phyloP scores from a whole-genome alignment of 129 eudicot genomes.

The Tanacetum coccineum region DNA sequence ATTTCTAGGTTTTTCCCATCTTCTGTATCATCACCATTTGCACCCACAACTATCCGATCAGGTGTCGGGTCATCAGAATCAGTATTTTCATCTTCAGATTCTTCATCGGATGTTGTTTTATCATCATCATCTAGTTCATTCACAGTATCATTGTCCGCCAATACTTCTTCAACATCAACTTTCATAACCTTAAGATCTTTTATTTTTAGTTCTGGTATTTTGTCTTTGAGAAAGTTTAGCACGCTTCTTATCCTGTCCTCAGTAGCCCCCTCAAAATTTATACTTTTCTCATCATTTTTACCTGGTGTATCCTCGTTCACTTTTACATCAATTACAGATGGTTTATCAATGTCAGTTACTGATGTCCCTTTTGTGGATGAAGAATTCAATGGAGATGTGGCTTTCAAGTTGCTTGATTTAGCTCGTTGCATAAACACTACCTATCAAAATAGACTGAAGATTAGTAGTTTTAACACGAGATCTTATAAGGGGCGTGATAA shows the following conservation, averaged over 20 bases:
- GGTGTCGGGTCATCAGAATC: slow-evolving; percentile 33
- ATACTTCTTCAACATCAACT: slow-evolving; percentile 52
- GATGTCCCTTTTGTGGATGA: slow-evolving; percentile 64
- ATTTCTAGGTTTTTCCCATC: slow-evolving; percentile 55
- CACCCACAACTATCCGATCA: slow-evolving; percentile 36
- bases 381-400: slow-evolving; percentile 39
- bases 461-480: slow-evolving; percentile 3
- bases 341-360: slow-evolving; percentile 42
- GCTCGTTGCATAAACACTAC: slow-evolving; percentile 76
- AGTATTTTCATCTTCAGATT: slow-evolving; percentile 52
- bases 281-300: slow-evolving; percentile 59
- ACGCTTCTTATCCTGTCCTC: slow-evolving; percentile 87
- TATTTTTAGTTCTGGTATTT: slow-evolving; percentile 82
- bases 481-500: neutral
- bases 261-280: slow-evolving; percentile 70
- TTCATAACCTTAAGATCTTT: slow-evolving; percentile 74
- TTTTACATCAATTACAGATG: slow-evolving; percentile 65
- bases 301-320: slow-evolving; percentile 56
- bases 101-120: slow-evolving; percentile 41
- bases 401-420: slow-evolving; percentile 47
- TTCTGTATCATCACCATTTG: slow-evolving; percentile 42
- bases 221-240: slow-evolving; percentile 85
- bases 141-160: slow-evolving; percentile 44
- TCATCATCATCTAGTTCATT: slow-evolving; percentile 55
- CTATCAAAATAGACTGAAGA: slow-evolving; percentile 33